Evolutionary conservation across 805 yeast genomes (phyloP).

Genomic region (Torulaspora franciscae): DNA sequence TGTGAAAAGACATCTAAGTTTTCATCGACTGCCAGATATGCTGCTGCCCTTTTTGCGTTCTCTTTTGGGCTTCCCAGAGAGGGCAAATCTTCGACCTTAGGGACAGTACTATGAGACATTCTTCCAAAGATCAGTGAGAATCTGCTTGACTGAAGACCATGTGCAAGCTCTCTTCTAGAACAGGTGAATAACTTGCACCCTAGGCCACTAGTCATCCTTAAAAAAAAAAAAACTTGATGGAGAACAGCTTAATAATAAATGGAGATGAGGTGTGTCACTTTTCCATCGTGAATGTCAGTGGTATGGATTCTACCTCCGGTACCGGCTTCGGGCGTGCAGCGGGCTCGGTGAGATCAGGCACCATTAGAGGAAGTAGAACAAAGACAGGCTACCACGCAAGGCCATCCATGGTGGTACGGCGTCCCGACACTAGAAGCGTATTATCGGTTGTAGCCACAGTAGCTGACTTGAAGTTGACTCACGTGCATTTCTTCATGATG

Average conservation of each 20-base stretch:
- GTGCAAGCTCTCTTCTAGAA: background rate
- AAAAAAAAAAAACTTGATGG: background rate
- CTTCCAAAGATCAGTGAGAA: background rate
- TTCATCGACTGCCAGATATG: conserved; percentile 88
- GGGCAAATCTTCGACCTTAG: conserved; percentile 24
- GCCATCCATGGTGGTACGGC: background rate
- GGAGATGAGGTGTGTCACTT: background rate
- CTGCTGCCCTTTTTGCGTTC: conserved; percentile 83
- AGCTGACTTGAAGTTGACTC: background rate
- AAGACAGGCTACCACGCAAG: background rate
- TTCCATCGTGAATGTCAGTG: background rate
- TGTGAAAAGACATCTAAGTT: conserved; percentile 48
- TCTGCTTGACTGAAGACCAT: background rate
- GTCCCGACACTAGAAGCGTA: background rate
- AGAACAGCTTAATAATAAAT: background rate
- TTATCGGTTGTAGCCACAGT: background rate
- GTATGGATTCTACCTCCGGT: conserved; percentile 3
- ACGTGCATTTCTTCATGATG: background rate
- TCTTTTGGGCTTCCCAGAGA: conserved; percentile 50
- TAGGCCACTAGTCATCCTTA: background rate
- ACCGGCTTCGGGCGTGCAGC: conserved; percentile 6
- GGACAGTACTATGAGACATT: conserved; percentile 10
- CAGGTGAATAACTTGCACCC: background rate
- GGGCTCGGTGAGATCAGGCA: background rate
- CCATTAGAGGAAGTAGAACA: background rate